Base-by-base conservation (phyloP, 306 rosid species). In the Castanea mollissima region DNA sequence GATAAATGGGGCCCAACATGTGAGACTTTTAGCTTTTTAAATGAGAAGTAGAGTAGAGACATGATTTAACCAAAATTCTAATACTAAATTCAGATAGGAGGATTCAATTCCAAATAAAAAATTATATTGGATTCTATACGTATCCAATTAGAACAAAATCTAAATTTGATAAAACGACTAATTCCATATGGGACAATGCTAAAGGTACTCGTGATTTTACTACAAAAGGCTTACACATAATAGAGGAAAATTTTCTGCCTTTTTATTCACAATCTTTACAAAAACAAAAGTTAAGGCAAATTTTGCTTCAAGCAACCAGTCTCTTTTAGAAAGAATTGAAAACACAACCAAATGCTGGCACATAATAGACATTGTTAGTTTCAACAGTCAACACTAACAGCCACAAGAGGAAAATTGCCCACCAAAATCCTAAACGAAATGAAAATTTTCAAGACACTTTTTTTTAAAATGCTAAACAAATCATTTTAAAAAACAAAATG, bases 71-170 rank as follows among this genome's bases (percentile, higher is more conserved):
- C 12, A 19, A 38, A 20, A 51, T 32, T 74, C 65, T 77, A 68
- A 62, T 15, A 76, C 58, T 15, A 21, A 74, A 73, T 58, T 69
- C 41, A 69, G 74, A 81, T 75, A 38, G 21, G 74, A 10, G 20
- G 49, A 74, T 25, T n/a, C 41, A 31, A 15, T 63, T 60, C 29
- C 35, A 60, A 60, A 32, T 4, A 19, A 31, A 4, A 16, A 56
- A 56, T n/a, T 32, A 29, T 2, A 5, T 31, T 32, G 9, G 72
- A 63, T 71, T 70, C 73, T 19, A 27, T 2, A 71, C 8, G 25
- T 21, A 71, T n/a, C 29, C 2, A 55, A 25, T 52, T 19, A 18
- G 56, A 74, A 13, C 27, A 52, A 25, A 71, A 10, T 63, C 20
- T 10, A 58, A 72, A 12, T 49, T 49, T 13, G 41, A 64, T 29